phyloP scores from a whole-genome alignment of 1,139 yeast species.

The Blastobotrys elegans region DNA sequence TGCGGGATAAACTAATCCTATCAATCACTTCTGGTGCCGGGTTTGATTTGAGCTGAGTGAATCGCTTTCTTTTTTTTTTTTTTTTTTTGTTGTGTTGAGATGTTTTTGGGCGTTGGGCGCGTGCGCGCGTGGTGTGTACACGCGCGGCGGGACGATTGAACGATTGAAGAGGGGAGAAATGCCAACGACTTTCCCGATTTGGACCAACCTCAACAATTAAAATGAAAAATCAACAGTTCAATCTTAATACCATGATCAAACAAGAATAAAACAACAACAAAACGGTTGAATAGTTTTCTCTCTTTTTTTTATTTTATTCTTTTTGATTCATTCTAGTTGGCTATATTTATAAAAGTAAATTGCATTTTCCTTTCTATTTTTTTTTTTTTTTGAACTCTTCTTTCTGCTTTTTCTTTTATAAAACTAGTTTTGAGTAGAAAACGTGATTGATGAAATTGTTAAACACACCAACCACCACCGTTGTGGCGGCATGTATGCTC shows the following conservation, averaged over 20 bases:
- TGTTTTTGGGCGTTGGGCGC: neutral
- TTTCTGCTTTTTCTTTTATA: neutral
- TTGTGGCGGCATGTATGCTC: neutral
- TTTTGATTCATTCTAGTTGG: too few species aligned
- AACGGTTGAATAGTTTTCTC: too few species aligned
- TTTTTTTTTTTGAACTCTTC: neutral
- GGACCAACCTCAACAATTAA: neutral
- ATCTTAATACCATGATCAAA: too few species aligned
- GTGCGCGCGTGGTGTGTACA: neutral
- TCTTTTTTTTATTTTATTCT: too few species aligned
- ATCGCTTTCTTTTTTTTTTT: neutral
- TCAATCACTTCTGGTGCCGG: constrained; percentile 81
- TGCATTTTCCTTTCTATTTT: neutral
- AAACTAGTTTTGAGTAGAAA: too few species aligned
- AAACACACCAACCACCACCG: too few species aligned
- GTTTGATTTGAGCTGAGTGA: constrained; percentile 68
- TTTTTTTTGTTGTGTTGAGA: neutral
- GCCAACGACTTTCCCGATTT: too few species aligned
- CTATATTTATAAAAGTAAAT: too few species aligned
- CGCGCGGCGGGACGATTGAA: neutral
- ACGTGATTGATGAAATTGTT: too few species aligned
- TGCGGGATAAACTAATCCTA: constrained; percentile 62
- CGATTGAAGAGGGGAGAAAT: too few species aligned
- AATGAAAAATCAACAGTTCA: too few species aligned
- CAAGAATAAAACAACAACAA: too few species aligned